These are phyloP conservation scores for Pythium plurisporium DNA, from an alignment of 352 stramenopile species.

Conservation along the genomic window DNA sequence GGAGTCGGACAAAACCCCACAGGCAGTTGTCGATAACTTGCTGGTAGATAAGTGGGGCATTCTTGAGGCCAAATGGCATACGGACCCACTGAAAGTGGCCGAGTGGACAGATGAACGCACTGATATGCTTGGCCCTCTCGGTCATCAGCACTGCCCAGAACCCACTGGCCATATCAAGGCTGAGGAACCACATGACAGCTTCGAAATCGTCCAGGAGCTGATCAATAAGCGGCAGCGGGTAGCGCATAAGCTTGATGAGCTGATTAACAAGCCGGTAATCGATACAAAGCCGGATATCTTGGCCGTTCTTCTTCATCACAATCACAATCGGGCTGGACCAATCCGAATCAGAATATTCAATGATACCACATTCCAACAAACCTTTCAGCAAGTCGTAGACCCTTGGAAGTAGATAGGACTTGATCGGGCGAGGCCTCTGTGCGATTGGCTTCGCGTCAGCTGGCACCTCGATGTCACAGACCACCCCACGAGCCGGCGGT, in stretches of 20 bases:
- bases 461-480: conserved; percentile 19
- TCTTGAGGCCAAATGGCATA: conserved; percentile 21
- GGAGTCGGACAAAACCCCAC: conserved; percentile 11
- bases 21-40: conserved; percentile 18
- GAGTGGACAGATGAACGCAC: conserved; percentile 16
- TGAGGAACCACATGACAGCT: conserved; percentile 9
- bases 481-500: conserved; percentile 2
- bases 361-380: conserved; percentile 2
- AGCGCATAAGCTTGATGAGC: conserved; percentile 16
- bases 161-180: conserved; percentile 17
- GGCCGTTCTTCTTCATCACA: conserved; percentile 22
- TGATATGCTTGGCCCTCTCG: conserved; percentile 5
- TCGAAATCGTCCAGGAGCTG: conserved; percentile 17
- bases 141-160: conserved; percentile 20
- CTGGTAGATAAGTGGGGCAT: conserved; percentile 19
- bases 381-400: conserved; percentile 16
- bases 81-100: conserved; percentile 22
- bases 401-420: not conserved
- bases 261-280: conserved; percentile 18
- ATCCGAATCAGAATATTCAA: conserved; percentile 15
- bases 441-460: conserved; percentile 7
- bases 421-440: not conserved
- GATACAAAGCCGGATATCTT: conserved; percentile 17
- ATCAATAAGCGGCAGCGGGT: conserved; percentile 17
- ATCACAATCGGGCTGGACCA: conserved; percentile 24